A percentile compares a stretch with the other conserved stretches of the same genome.
Conservation (phyloP, 2,329 filamentous ascomycete genomes). For the Cadophora luteo-olivacea region DNA sequence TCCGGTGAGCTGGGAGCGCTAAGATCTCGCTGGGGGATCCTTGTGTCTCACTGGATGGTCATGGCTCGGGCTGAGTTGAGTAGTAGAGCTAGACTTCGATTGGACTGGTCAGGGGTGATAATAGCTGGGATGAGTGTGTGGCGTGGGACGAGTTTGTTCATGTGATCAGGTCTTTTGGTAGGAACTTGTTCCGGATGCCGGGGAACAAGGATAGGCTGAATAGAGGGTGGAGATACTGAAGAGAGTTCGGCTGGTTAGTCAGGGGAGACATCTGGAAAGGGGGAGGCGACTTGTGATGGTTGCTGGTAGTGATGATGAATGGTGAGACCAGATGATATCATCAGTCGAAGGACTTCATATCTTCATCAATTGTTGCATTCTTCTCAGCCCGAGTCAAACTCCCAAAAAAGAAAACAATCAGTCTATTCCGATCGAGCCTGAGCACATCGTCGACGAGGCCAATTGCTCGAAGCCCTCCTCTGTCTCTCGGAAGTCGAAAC, state of each 20-base stretch:
- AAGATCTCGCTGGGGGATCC: neutral
- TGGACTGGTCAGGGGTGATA: neutral
- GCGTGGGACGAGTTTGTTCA: neutral
- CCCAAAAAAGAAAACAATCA: too few species aligned
- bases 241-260: neutral
- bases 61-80: neutral
- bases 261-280: neutral
- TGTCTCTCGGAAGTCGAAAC: neutral
- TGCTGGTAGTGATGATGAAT: too few species aligned
- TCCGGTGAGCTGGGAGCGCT: slow-evolving; percentile 12
- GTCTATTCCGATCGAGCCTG: too few species aligned
- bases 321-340: too few species aligned
- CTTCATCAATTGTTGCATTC: too few species aligned
- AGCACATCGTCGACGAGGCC: neutral
- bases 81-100: neutral
- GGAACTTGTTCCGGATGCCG: slow-evolving; percentile 7
- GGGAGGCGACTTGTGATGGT: neutral
- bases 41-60: neutral
- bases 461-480: neutral
- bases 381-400: too few species aligned
- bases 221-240: neutral
- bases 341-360: too few species aligned
- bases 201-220: neutral
- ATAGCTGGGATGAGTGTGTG: neutral
- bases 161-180: neutral